Base-by-base conservation (phyloP, 2,329 filamentous ascomycete genomes). In the Chaetomiaceae sp. region DNA sequence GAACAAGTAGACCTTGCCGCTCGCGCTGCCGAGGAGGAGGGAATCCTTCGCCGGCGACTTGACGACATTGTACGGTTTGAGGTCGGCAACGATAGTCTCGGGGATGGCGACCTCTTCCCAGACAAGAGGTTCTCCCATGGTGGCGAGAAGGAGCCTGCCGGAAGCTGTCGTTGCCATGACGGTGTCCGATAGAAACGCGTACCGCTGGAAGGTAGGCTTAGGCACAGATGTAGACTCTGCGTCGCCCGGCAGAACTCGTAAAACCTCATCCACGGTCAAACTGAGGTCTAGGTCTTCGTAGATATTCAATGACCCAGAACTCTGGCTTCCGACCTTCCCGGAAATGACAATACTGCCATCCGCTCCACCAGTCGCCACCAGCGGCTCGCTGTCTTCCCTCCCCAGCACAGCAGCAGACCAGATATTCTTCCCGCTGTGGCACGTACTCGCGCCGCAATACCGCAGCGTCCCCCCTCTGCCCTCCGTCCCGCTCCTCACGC, bases 381-480 rank as follows among this genome's bases (percentile, higher is more conserved):
- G 57, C 0, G 74, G 62, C 13, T 66, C 67, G 13, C 67, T 60
- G 1, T 65, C 61, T 2, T 64, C 53, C 71, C 54, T 59, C 54
- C 25, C 52, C 2, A 67, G 60, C 7, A 78, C 55, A 11, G 80
- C 81, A 33, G 84, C 76, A 0, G 90, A 85, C 91, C 92, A 97
- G 6, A 97, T 84, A 65, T 96, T 90, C 69, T 96, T 99, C 6
- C 94, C 94, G 30, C 75, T 77, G 65, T 97, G 91, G 55, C 83
- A 80, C 2, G 79, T 75, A 45, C 82, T 79, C 7, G 78, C 81
- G 2, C 76, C 73, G 2, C 76, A 65, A 46, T 87, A 78, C 11
- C 68, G 68, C 38, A 90, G 66, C 5, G 60, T 68, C 0, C 63
- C 66, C 11, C 43, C 25, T 7, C 51, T 40, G 3, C 20, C 38